Evolutionary conservation across 2,329 filamentous ascomycete species (phyloP), one percentile per base, ranked within the genome.

Genomic region (Cordyceps tenuipes): DNA sequence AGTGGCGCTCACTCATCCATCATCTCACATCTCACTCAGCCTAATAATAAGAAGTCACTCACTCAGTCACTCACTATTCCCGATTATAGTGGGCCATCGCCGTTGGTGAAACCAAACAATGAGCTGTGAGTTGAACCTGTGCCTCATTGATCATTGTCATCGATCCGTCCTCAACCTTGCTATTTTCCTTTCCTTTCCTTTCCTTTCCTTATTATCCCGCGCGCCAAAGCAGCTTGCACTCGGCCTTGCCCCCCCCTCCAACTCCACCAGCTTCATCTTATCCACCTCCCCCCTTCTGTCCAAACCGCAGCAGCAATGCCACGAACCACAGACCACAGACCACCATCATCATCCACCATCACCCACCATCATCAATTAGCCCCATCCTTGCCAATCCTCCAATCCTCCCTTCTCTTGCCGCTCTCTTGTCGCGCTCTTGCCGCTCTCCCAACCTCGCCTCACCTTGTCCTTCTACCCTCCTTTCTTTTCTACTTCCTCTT

Each of bases 71-170:
- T 43, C 13, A 43, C 41, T 43, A 17, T 17, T n/a, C 41, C 41
- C 41, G 41, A 43, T 43, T 43, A 43, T 4, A 57, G 54, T 57
- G 54, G 54, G 41, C 44, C 29, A 19, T 7, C 15, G 21, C 15
- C 46, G 9, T 50, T 46, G 50, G 21, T 57, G 55, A 57, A 51
- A 17, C 47, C 36, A 58, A 34, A 58, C 46, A 51, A 58, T 58
- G 56, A 58, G 47, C 47, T 58, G 56, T 58, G 39, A 58, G 56
- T 58, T 50, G 36, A 36, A 51, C n/a, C n/a, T n/a, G n/a, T n/a
- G n/a, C n/a, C n/a, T n/a, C n/a, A n/a, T n/a, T n/a, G n/a, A n/a
- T n/a, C n/a, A 21, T 41, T 29, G 36, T 7, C n/a, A 12, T 41
- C 23, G 5, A 19, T 43, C 3, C 41, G 26, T 29, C 26, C 26